A percentile compares a stretch with the other conserved stretches of the same genome.
These are phyloP conservation scores for Blastocrithidia nonstop DNA, from an alignment of 208 protist genomes.

Conservation along the genomic window DNA sequence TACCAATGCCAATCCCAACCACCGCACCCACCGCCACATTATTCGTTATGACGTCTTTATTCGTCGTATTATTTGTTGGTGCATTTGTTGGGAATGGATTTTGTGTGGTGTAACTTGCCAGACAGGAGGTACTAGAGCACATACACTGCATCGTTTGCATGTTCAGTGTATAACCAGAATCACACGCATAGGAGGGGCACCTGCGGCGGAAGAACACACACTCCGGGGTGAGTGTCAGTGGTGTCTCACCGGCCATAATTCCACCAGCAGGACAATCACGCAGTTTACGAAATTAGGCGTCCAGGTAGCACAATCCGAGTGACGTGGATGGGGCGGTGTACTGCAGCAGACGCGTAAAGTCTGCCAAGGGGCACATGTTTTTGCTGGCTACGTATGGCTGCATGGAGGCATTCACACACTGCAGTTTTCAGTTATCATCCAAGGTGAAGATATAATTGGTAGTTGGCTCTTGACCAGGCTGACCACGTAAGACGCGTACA, in stretches of 20 bases:
- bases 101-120: too few relatives aligned
- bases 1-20: too few relatives aligned
- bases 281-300: constrained; percentile 7
- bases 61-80: too few relatives aligned
- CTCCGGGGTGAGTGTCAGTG: background rate
- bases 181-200: constrained; percentile 11
- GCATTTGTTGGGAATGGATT: too few relatives aligned
- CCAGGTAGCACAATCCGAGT: constrained; percentile 24
- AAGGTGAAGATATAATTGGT: constrained; percentile 19
- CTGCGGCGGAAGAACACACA: constrained; percentile 11
- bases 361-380: constrained; percentile 36
- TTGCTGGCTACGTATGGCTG: constrained; percentile 14
- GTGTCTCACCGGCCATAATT: constrained; percentile 1
- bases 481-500: constrained; percentile 32
- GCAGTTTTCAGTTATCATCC: constrained; percentile 18
- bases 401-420: constrained; percentile 20
- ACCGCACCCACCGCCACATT: too few relatives aligned
- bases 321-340: constrained; percentile 12
- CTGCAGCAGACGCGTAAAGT: constrained; percentile 25
- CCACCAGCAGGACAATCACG: constrained; percentile 8
- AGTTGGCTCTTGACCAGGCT: constrained; percentile 20
- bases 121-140: too few relatives aligned
- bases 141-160: constrained; percentile 9
- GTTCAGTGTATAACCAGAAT: constrained; percentile 7
- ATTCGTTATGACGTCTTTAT: too few relatives aligned